Evolutionary conservation across 345 rosid species (phyloP), one percentile per base, ranked within the genome.

Genomic region (Boechera divaricarpa): DNA sequence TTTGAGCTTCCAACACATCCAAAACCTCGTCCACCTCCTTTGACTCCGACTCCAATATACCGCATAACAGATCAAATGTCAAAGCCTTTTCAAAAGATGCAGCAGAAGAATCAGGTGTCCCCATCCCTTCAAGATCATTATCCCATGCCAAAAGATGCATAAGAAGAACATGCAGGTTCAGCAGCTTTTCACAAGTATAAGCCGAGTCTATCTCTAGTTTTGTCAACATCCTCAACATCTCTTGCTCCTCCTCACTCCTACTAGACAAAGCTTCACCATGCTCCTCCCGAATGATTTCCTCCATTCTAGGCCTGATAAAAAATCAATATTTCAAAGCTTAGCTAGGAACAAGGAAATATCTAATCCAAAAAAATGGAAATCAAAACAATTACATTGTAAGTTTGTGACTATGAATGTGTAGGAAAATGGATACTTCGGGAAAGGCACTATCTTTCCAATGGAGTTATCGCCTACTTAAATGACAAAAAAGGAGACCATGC

Each of bases 81-180:
- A 92, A 81, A 56, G 98, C 90, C 85, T 88, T 89, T 80, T 87
- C 92, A 63, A 85, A 72, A 7, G 88, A 85, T 42, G 72, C 83
- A 70, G 83, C 53, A 5, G 88, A 80, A 36, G 80, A 72, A 68
- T 76, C 83, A 69, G 61, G 80, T 41, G 75, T 62, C 26, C 82
- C 81, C 79, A 81, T 84, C 18, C 76, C 80, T 69, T 85, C 89
- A 49, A 85, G 86, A 72, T 85, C 91, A 54, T 77, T 81, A 48
- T 87, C 89, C 87, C 82, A 73, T 57, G 92, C 89, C 85, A 91
- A 82, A 21, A 92, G 89, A 26, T 88, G 90, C 94, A 91, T 87
- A 63, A 89, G 81, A 36, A 92, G 88, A 67, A 85, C 83, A 49
- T 92, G 94, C 69, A 95, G 78, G 21, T 86, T 89, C 55, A 85